Percentiles rank a stretch among this genome's conserved stretches.
phyloP scores from a whole-genome alignment of 192 early-diverging fungal genomes.

The Lobosporangium transversale region DNA sequence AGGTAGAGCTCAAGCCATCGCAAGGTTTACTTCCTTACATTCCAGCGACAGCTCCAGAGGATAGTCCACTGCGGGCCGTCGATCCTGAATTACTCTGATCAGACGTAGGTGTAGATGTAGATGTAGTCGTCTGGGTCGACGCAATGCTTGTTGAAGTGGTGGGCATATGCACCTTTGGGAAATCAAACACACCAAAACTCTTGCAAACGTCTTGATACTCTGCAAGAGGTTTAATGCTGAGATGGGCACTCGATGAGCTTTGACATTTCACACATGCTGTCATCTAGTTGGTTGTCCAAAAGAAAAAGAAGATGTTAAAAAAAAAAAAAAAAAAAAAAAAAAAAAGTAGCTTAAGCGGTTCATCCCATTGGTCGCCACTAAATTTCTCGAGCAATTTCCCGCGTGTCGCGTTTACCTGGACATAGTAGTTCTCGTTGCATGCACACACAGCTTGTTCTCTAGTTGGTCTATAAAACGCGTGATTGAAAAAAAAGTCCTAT shows the following conservation, averaged over 20 bases:
- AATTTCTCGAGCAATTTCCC: no score
- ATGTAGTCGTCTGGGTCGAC: background rate
- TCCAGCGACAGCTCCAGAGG: conserved; percentile 40
- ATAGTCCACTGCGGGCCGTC: conserved; percentile 7
- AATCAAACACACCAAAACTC: background rate
- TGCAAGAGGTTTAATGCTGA: conserved; percentile 1
- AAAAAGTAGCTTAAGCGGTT: no score
- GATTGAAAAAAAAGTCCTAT: no score
- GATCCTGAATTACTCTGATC: conserved; percentile 1
- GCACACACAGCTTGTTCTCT: conserved; percentile 13
- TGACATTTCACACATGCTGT: conserved; percentile 6
- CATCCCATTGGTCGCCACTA: no score
- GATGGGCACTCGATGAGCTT: background rate
- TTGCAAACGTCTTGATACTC: conserved; percentile 14
- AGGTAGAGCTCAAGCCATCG: no score
- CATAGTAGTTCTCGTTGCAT: conserved; percentile 33
- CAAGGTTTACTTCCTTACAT: conserved; percentile 21
- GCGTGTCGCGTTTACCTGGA: conserved; percentile 20
- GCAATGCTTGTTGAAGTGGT: background rate
- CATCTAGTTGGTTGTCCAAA: conserved; percentile 1
- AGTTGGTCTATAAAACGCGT: conserved; percentile 13
- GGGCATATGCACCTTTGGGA: conserved; percentile 6
- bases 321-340: background rate
- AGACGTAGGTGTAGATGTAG: background rate
- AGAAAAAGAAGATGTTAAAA: background rate